Evolutionary conservation across 306 rosid species (phyloP), one percentile per base, ranked within the genome.

Genomic region (Prunus salicina): DNA sequence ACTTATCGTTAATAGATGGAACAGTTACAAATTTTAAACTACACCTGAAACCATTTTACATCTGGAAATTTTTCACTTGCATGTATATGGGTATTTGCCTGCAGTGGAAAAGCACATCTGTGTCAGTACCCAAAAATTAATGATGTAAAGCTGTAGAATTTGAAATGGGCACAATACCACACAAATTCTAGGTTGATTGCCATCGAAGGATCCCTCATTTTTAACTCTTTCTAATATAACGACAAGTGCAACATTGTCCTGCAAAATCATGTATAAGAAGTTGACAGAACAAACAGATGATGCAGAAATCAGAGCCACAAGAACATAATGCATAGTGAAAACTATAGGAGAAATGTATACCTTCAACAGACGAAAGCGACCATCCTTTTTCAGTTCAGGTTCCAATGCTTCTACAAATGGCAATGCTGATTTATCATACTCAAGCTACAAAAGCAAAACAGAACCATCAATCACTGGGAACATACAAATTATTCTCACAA

Each of bases 81-180:
- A 71, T n/a, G 30, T 80, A 85, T 63, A 73, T 85, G 88, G 22
- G 86, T 69, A 67, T 82, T 85, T 76, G 81, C 82, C 88, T 76
- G 22, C 2, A 11, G 64, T 62, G 12, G 34, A 38, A 67, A 79
- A 43, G 46, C 22, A 13, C 12, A 22, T 73, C 61, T 22, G 14
- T 43, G 72, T 72, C 58, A 75, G 50, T 43, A 46, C 34, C 72
- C 53, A 28, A 12, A 4, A 19, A 53, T 22, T 67, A 32, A 82
- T 41, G 18, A 47, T n/a, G 7, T 32, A 30, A 69, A 62, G 34
- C 15, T 73, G 41, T 28, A 28, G 41, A 64, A 69, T 9, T 24
- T 57, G 41, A 57, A 34, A 56, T 14, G 24, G n/a, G 60, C 46
- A 30, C 63, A 27, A 5, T 82, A 82, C 86, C 86, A 76, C 86